These are phyloP conservation scores for Neurospora sp. DNA, from an alignment of 495 filamentous ascomycete species.

Conservation along the genomic window DNA sequence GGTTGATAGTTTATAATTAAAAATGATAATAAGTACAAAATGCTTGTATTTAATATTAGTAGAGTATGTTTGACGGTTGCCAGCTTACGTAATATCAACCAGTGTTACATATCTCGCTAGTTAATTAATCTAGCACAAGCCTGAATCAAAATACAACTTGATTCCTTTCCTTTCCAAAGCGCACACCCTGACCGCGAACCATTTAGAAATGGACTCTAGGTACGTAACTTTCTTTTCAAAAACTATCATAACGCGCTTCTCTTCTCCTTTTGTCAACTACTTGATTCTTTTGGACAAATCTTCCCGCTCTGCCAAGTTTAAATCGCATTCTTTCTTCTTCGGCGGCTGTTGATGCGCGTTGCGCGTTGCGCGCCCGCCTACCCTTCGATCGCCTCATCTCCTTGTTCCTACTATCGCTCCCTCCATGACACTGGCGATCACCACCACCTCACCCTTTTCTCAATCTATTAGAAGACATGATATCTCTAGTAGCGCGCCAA, in stretches of 20 bases:
- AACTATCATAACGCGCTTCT: neutral
- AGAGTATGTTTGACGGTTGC: accelerated
- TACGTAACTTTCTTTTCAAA: neutral
- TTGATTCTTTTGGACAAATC: neutral
- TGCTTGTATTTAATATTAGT: neutral
- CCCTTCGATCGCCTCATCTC: neutral
- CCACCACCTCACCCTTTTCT: neutral
- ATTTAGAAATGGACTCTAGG: neutral
- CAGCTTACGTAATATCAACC: neutral
- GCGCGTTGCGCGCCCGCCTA: neutral
- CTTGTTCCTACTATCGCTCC: neutral
- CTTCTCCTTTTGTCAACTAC: neutral
- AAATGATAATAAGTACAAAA: neutral
- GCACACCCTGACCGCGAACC: neutral
- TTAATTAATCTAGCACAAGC: neutral
- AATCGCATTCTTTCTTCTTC: neutral
- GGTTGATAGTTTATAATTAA: no score
- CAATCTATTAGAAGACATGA: neutral
- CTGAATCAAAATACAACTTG: neutral
- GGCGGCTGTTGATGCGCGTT: neutral
- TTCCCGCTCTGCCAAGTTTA: neutral
- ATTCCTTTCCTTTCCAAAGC: neutral
- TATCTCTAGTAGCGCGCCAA: neutral
- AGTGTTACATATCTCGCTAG: neutral
- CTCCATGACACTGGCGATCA: neutral